A percentile compares a stretch with the other conserved stretches of the same genome.
phyloP scores from a whole-genome alignment of 2,329 filamentous ascomycete genomes.

The Penicillium sp. region DNA sequence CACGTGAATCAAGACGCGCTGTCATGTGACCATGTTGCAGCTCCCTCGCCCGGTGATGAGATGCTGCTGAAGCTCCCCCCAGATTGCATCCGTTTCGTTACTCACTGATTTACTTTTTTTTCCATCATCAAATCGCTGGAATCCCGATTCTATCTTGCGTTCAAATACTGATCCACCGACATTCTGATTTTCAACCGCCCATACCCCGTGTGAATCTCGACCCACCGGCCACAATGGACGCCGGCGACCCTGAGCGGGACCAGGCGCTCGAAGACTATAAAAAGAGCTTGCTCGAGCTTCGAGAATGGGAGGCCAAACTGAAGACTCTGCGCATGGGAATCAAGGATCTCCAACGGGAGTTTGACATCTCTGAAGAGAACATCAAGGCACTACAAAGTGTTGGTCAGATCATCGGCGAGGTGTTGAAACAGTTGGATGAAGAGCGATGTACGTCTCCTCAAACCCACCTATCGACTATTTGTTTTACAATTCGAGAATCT shows the following conservation, averaged over 20 bases:
- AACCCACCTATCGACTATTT: background rate
- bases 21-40: conserved; percentile 22
- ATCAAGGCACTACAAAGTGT: conserved; percentile 99
- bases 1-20: conserved; percentile 13
- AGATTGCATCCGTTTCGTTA: conserved; percentile 18
- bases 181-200: background rate
- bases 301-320: conserved; percentile 98
- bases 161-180: background rate
- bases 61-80: conserved; percentile 31
- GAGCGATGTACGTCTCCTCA: conserved; percentile 76
- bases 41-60: conserved; percentile 19
- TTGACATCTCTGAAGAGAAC: conserved; percentile 96
- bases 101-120: conserved; percentile 16
- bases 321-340: conserved; percentile 93
- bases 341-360: conserved; percentile 91
- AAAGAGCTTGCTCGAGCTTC: conserved; percentile 82
- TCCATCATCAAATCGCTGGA: conserved; percentile 13
- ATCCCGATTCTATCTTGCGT: conserved; percentile 1
- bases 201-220: conserved; percentile 7
- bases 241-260: conserved; percentile 56
- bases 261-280: conserved; percentile 77
- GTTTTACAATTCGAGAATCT: background rate
- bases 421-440: conserved; percentile 97
- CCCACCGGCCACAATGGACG: conserved; percentile 35
- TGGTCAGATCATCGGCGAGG: conserved; percentile 98